Conservation (phyloP, 805 yeast species). For the Saturnispora quitensis region DNA sequence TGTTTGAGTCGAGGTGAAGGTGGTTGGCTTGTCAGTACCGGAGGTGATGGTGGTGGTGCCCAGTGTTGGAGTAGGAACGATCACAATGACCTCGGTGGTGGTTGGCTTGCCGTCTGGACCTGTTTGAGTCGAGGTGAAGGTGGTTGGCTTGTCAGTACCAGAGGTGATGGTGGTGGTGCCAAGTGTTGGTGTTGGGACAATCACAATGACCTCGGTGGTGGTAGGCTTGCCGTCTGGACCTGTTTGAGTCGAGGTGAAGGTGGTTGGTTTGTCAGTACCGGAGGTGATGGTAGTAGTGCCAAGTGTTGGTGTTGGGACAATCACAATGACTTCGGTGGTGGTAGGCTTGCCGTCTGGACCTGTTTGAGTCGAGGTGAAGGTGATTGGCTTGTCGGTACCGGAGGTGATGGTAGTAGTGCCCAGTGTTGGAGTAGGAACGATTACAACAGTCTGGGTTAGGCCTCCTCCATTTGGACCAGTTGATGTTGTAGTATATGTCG, state of each 20-base stretch:
- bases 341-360: not conserved
- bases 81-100: not conserved
- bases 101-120: not conserved
- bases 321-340: not conserved
- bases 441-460: not conserved
- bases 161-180: not conserved
- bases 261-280: not conserved
- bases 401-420: not conserved
- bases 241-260: too few species aligned
- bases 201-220: not conserved
- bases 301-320: not conserved
- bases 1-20: not conserved
- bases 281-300: not conserved
- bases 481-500: not conserved
- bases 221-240: not conserved
- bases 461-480: not conserved
- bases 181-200: not conserved
- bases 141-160: not conserved
- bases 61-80: not conserved
- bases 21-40: not conserved
- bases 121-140: not conserved
- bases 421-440: not conserved
- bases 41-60: not conserved
- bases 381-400: not conserved
- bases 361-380: not conserved